phyloP scores from a whole-genome alignment of 441 rosid species.

The Theobroma grandiflorum region DNA sequence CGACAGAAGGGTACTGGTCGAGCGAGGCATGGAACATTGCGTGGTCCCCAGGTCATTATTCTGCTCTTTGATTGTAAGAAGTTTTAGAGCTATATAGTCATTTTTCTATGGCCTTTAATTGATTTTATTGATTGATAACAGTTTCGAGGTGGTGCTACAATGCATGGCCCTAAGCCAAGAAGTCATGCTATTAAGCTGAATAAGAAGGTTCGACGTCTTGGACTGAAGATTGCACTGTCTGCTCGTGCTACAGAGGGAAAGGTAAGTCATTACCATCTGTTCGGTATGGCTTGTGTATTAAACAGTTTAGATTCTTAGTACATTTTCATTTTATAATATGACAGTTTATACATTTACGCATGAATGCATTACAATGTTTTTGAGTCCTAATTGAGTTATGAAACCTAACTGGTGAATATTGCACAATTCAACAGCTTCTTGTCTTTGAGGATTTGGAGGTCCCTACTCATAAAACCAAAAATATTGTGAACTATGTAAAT shows the following conservation, averaged over 20 bases:
- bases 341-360: background rate
- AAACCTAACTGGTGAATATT: constrained; percentile 22
- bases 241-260: constrained; percentile 98
- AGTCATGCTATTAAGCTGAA: constrained; percentile 92
- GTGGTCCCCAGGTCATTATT: constrained; percentile 82
- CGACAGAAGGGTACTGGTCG: constrained; percentile 86
- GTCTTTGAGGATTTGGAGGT: constrained; percentile 81
- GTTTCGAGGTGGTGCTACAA: constrained; percentile 89
- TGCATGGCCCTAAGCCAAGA: constrained; percentile 95
- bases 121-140: constrained; percentile 41
- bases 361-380: background rate
- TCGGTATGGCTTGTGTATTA: background rate
- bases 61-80: constrained; percentile 15
- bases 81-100: constrained; percentile 24
- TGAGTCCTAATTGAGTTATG: constrained; percentile 8
- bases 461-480: constrained; percentile 88
- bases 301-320: background rate
- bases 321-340: background rate
- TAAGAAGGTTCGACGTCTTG: constrained; percentile 87
- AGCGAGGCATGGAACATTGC: constrained; percentile 90
- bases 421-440: constrained; percentile 61
- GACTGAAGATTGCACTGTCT: constrained; percentile 87
- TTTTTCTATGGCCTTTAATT: constrained; percentile 23
- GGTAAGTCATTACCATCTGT: constrained; percentile 41
- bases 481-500: constrained; percentile 67